Evolutionary conservation across 805 yeast species (phyloP).

Genomic region (Starmerella bombicola): DNA sequence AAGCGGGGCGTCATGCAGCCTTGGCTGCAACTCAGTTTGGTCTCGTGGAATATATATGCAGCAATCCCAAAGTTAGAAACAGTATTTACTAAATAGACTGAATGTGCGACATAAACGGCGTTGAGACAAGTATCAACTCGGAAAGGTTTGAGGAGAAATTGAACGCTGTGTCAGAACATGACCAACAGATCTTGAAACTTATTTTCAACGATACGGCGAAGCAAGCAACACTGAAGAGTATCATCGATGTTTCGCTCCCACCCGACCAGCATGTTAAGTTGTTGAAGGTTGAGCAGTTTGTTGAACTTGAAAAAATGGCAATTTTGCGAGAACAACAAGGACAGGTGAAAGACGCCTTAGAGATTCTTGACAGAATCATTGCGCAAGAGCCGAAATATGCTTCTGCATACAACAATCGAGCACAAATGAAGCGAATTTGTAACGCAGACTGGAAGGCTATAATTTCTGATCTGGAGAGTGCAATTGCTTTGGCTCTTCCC

Average conservation of each 20-base stretch:
- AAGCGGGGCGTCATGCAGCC: no score
- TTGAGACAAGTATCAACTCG: no score
- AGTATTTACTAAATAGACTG: no score
- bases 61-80: no score
- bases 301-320: slow-evolving; percentile 20
- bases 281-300: slow-evolving; percentile 16
- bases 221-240: neutral
- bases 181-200: neutral
- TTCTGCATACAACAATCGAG: slow-evolving; percentile 29
- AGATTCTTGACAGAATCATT: slow-evolving; percentile 20
- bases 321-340: slow-evolving; percentile 14
- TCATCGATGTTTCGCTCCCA: slow-evolving; percentile 17
- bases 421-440: slow-evolving; percentile 20
- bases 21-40: no score
- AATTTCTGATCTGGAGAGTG: slow-evolving; percentile 20
- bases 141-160: no score
- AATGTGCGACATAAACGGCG: no score
- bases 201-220: neutral
- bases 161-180: neutral
- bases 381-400: slow-evolving; percentile 25
- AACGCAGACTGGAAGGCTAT: slow-evolving; percentile 5
- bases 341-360: slow-evolving; percentile 12
- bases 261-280: slow-evolving; percentile 22
- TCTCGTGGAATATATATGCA: no score
- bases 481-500: slow-evolving; percentile 25